Evolutionary conservation across 305 asterid species (phyloP).

Genomic region (Fraxinus velutina): DNA sequence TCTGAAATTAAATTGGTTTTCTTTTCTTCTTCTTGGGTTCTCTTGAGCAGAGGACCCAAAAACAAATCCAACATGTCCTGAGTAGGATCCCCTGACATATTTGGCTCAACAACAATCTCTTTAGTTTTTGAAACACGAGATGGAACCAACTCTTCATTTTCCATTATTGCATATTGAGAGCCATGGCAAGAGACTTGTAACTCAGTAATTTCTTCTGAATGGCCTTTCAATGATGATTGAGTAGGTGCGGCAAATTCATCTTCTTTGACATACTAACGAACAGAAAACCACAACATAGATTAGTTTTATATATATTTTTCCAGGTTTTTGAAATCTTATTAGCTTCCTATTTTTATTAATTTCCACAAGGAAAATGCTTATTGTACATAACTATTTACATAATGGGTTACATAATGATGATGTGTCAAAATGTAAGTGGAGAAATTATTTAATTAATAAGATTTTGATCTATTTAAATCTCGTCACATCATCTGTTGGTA

Average conservation of each 20-base stretch:
- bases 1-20: constrained; percentile 20
- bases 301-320: not conserved
- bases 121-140: constrained; percentile 1
- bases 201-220: constrained; percentile 6
- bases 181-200: constrained; percentile 3
- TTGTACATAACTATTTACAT: not conserved
- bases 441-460: too few relatives aligned
- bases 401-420: not conserved
- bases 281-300: not conserved
- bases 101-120: constrained; percentile 15
- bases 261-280: constrained; percentile 20
- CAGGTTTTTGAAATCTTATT: not conserved
- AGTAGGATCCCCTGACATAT: constrained; percentile 32
- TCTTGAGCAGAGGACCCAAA: constrained; percentile 43
- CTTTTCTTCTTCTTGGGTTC: constrained; percentile 27
- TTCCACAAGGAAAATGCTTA: not conserved
- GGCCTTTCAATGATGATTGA: not conserved
- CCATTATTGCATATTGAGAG: constrained; percentile 3
- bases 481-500: too few relatives aligned
- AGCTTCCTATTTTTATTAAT: not conserved
- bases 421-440: not conserved
- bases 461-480: too few relatives aligned
- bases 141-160: constrained; percentile 10
- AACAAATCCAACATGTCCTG: constrained; percentile 43
- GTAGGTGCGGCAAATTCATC: not conserved